Percentiles rank a stretch among this genome's conserved stretches.
These are phyloP conservation scores for Macadamia integrifolia DNA, from an alignment of 164 flowering plant genomes.

Conservation along the genomic window DNA sequence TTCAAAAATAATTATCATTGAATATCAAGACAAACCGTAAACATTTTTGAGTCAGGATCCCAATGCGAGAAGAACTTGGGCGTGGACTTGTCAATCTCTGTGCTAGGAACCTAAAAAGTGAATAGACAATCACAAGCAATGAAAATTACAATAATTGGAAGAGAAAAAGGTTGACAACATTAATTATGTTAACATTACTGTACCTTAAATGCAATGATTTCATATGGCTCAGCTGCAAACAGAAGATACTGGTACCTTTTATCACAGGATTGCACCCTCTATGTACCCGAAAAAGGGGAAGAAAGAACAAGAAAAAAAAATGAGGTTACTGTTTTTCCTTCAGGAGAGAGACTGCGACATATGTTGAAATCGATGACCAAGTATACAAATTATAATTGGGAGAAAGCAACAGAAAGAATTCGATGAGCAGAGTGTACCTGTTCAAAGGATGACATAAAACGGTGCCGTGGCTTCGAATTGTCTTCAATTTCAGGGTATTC, in stretches of 20 bases:
- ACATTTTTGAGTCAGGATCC: too few relatives aligned
- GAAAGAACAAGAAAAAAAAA: neutral
- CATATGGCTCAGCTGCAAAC: constrained; percentile 99
- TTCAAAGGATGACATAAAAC: constrained; percentile 27
- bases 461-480: constrained; percentile 5
- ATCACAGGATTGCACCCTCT: too few relatives aligned
- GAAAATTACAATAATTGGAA: too few relatives aligned
- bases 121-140: too few relatives aligned
- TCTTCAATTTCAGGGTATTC: constrained; percentile 99
- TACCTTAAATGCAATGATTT: constrained; percentile 91
- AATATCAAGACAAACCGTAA: too few relatives aligned
- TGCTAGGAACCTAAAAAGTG: too few relatives aligned
- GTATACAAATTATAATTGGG: neutral
- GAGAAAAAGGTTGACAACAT: too few relatives aligned
- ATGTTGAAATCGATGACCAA: neutral
- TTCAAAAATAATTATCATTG: too few relatives aligned
- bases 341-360: neutral
- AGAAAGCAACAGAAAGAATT: neutral
- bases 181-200: neutral
- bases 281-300: constrained; percentile 16
- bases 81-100: too few relatives aligned
- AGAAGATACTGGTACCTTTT: constrained; percentile 50
- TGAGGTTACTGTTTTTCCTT: neutral
- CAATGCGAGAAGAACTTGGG: too few relatives aligned
- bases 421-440: constrained; percentile 45